Conservation (phyloP, 805 yeast species). For the Metschnikowia hibisci region DNA sequence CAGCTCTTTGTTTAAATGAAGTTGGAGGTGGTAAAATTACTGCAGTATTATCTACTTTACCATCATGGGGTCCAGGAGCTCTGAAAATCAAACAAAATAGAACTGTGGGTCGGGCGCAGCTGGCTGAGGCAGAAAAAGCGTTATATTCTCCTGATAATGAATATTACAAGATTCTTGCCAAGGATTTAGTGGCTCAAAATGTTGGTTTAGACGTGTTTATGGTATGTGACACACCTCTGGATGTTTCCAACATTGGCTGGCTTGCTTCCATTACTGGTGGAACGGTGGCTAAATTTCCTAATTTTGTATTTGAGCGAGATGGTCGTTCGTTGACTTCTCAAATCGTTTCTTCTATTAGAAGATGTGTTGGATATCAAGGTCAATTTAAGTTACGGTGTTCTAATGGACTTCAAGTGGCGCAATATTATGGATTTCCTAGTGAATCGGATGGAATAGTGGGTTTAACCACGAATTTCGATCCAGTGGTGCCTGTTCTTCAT, state of each 20-base stretch:
- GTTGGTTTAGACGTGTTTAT: slow-evolving; percentile 78
- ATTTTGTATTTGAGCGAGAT: slow-evolving; percentile 66
- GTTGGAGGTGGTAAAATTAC: slow-evolving; percentile 85
- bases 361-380: slow-evolving; percentile 69
- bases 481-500: slow-evolving; percentile 62
- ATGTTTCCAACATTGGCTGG: slow-evolving; percentile 68
- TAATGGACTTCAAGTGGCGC: slow-evolving; percentile 74
- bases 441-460: slow-evolving; percentile 21
- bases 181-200: slow-evolving; percentile 50
- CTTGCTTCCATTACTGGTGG: slow-evolving; percentile 75
- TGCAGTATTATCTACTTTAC: slow-evolving; percentile 61
- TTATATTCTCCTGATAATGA: slow-evolving; percentile 56
- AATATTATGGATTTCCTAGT: slow-evolving; percentile 59
- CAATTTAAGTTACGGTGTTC: slow-evolving; percentile 84
- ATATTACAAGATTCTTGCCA: slow-evolving; percentile 58
- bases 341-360: slow-evolving; percentile 47
- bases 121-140: slow-evolving; percentile 44
- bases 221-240: slow-evolving; percentile 61
- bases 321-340: slow-evolving; percentile 62
- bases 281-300: slow-evolving; percentile 54
- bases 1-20: slow-evolving; percentile 53
- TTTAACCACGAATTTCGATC: slow-evolving; percentile 42
- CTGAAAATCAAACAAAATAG: slow-evolving; percentile 44
- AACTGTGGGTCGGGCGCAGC: slow-evolving; percentile 37
- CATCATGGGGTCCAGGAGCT: slow-evolving; percentile 79